Conservation (phyloP, 148 eudicot genomes). For the Chenopodium quinoa region DNA sequence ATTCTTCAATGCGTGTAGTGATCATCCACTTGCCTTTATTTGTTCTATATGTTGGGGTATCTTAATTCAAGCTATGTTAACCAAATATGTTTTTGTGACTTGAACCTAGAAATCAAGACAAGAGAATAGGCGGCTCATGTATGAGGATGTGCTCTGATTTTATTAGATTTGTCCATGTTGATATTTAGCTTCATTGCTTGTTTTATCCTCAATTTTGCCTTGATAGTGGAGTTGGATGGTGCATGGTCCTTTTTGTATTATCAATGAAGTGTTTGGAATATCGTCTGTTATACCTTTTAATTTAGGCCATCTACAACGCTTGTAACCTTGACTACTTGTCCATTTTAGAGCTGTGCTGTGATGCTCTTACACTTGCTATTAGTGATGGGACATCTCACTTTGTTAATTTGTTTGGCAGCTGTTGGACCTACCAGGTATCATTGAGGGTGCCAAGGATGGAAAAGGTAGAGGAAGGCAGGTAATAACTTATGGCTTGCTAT, state of each 20-base stretch:
- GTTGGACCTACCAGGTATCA: conserved; percentile 97
- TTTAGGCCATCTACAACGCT: neutral
- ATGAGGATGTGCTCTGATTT: too few species aligned
- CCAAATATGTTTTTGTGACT: too few species aligned
- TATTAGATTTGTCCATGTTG: too few species aligned
- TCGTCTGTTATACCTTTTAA: neutral
- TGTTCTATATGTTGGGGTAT: too few species aligned
- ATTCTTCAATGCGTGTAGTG: too few species aligned
- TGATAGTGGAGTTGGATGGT: too few species aligned
- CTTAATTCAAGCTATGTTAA: too few species aligned
- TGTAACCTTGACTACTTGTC: neutral
- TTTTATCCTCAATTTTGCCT: too few species aligned
- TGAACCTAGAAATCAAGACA: too few species aligned
- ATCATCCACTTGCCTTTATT: too few species aligned
- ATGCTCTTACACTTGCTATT: neutral
- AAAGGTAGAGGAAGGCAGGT: conserved; percentile 99
- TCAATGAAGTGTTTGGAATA: neutral
- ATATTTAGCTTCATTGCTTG: too few species aligned
- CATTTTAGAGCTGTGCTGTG: neutral
- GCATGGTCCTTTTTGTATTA: neutral
- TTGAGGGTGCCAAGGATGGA: conserved; percentile 98
- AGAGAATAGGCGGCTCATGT: too few species aligned
- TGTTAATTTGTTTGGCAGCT: conserved; percentile 48
- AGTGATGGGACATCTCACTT: conserved; percentile 2
- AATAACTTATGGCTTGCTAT: conserved; percentile 16